Evolutionary conservation across 129 eudicot genomes (phyloP).

Genomic region (Silybum marianum): DNA sequence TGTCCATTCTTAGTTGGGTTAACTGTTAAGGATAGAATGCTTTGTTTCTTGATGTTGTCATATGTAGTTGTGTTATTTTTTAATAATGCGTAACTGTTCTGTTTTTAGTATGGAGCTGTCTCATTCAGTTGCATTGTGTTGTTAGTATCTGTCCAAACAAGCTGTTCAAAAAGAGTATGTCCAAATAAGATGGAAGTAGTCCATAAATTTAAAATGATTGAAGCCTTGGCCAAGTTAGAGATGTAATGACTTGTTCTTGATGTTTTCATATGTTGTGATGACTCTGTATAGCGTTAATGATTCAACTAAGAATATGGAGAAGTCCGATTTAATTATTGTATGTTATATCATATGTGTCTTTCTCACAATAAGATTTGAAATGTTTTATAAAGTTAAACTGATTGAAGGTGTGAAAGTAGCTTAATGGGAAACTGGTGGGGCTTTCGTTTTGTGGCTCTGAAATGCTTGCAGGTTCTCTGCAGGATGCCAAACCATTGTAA

Average conservation of each 20-base stretch:
- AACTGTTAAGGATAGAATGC: background rate
- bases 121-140: background rate
- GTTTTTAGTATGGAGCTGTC: background rate
- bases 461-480: constrained; percentile 6
- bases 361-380: background rate
- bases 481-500: constrained; percentile 4
- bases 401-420: background rate
- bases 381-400: background rate
- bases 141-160: background rate
- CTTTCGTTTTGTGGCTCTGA: constrained; percentile 1
- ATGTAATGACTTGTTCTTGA: background rate
- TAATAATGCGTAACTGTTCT: background rate
- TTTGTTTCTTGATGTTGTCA: background rate
- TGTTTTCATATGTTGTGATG: background rate
- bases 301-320: background rate
- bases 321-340: background rate
- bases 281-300: background rate
- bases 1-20: background rate
- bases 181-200: background rate
- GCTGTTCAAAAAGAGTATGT: background rate
- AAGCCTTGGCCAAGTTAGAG: background rate
- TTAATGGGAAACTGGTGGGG: background rate
- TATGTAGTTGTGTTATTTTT: background rate
- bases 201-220: background rate
- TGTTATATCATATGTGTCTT: background rate